Conservation (phyloP, 768 basidiomycete species). For the Mycena latifolia region DNA sequence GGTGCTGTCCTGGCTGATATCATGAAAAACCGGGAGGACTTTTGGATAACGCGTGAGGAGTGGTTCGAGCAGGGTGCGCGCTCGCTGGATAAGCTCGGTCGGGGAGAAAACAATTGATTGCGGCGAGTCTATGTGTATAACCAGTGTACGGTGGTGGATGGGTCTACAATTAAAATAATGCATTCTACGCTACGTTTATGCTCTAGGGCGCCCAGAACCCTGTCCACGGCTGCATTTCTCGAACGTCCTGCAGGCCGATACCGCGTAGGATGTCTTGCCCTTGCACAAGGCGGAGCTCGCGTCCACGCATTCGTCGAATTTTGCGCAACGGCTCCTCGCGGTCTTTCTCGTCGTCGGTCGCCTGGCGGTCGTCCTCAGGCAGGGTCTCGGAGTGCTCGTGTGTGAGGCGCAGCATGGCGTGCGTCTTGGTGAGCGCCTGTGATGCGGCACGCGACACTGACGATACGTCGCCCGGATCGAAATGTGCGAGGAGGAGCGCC, state of each 20-base stretch:
- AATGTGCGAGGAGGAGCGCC: conserved; percentile 89
- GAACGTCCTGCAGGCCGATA: conserved; percentile 47
- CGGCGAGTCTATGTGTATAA: conserved; percentile 15
- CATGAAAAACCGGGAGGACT: conserved; percentile 95
- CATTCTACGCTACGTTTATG: background rate
- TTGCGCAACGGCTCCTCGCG: conserved; percentile 70
- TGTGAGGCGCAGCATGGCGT: conserved; percentile 77
- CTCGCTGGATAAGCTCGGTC: conserved; percentile 88
- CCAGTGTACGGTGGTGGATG: conserved; percentile 9
- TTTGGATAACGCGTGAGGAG: conserved; percentile 95
- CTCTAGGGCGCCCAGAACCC: conserved; percentile 54
- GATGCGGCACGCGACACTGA: conserved; percentile 71
- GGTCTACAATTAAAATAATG: conserved; percentile 32
- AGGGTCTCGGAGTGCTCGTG: conserved; percentile 66
- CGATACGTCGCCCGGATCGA: conserved; percentile 43
- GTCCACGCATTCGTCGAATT: conserved; percentile 80
- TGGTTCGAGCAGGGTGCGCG: conserved; percentile 93
- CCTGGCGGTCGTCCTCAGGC: conserved; percentile 68
- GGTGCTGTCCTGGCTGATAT: conserved; percentile 99
- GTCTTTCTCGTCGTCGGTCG: conserved; percentile 87
- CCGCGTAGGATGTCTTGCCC: conserved; percentile 77
- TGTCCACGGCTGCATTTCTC: conserved; percentile 58
- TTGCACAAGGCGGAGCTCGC: conserved; percentile 89
- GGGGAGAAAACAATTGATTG: conserved; percentile 61
- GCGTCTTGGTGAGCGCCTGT: conserved; percentile 79